A percentile compares a stretch with the other conserved stretches of the same genome.
These are phyloP conservation scores for Aspergillus udagawae DNA, from an alignment of 2,329 filamentous ascomycete genomes.

Conservation along the genomic window DNA sequence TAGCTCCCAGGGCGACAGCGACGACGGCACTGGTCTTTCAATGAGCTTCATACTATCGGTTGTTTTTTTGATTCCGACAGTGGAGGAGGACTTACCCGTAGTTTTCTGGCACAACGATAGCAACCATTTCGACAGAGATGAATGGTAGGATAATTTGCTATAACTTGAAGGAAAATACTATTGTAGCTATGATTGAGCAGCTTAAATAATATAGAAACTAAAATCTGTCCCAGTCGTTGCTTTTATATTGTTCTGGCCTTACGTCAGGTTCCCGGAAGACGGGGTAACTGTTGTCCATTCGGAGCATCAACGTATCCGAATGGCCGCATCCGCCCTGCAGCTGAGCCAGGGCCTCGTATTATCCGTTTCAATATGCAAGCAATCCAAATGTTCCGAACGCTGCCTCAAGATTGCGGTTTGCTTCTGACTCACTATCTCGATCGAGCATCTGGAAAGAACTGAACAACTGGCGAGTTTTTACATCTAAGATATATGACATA, in stretches of 20 bases:
- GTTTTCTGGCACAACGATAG: conserved; percentile 44
- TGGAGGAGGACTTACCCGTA: conserved; percentile 41
- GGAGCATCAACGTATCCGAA: not conserved
- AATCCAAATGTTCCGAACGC: not conserved
- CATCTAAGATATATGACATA: not conserved
- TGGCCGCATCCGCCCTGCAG: not conserved
- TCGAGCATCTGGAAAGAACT: not conserved
- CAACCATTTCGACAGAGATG: conserved; percentile 28
- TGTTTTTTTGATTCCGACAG: not conserved
- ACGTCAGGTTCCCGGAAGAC: not conserved
- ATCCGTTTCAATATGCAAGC: too few species aligned
- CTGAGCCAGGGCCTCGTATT: not conserved
- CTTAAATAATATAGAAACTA: not conserved
- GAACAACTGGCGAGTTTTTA: not conserved
- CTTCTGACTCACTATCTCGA: not conserved
- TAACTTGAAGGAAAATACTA: not conserved
- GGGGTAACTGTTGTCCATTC: not conserved
- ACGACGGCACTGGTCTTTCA: conserved; percentile 49
- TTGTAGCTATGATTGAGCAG: not conserved
- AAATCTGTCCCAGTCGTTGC: not conserved
- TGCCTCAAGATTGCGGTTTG: not conserved
- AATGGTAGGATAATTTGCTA: not conserved
- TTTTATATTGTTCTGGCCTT: not conserved
- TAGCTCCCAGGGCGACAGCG: conserved; percentile 50
- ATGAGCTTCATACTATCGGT: conserved; percentile 2